These are phyloP conservation scores for Leucosporidium scottii DNA, from an alignment of 768 basidiomycete species.

Conservation along the genomic window DNA sequence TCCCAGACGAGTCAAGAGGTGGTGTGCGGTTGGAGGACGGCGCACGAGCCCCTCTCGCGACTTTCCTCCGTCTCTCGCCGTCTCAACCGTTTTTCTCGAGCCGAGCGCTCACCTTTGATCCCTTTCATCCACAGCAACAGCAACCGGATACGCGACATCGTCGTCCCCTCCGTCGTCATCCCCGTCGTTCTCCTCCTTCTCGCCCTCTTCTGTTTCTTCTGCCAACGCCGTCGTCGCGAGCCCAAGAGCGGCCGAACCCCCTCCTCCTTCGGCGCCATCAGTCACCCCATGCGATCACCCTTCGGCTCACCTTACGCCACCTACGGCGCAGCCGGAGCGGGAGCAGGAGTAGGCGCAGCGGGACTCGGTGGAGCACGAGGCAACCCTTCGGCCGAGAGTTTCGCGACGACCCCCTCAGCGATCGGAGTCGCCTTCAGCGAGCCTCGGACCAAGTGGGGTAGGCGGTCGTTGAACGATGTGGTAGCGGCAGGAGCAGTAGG, in stretches of 20 bases:
- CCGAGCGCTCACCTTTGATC: too few relatives aligned
- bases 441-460: constrained; percentile 24
- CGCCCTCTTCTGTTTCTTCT: constrained; percentile 4
- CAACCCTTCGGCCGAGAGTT: too few relatives aligned
- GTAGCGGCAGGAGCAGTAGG: constrained; percentile 18
- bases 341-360: too few relatives aligned
- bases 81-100: too few relatives aligned
- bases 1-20: too few relatives aligned
- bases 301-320: constrained; percentile 5
- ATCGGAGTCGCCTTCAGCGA: constrained; percentile 30
- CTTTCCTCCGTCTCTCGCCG: too few relatives aligned
- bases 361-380: too few relatives aligned
- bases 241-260: not conserved
- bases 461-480: constrained; percentile 18
- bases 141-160: constrained; percentile 20
- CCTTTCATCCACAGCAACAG: not conserved
- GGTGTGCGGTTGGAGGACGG: too few relatives aligned
- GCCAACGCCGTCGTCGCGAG: constrained; percentile 5
- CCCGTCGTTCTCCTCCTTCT: constrained; percentile 8
- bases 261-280: not conserved
- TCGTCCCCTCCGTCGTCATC: constrained; percentile 17
- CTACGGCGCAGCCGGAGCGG: too few relatives aligned
- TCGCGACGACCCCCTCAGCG: constrained; percentile 23
- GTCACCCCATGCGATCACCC: not conserved
- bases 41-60: too few relatives aligned